Base-by-base conservation (phyloP, 1,284 basidiomycete species). In the Boletellus deceptivus region DNA sequence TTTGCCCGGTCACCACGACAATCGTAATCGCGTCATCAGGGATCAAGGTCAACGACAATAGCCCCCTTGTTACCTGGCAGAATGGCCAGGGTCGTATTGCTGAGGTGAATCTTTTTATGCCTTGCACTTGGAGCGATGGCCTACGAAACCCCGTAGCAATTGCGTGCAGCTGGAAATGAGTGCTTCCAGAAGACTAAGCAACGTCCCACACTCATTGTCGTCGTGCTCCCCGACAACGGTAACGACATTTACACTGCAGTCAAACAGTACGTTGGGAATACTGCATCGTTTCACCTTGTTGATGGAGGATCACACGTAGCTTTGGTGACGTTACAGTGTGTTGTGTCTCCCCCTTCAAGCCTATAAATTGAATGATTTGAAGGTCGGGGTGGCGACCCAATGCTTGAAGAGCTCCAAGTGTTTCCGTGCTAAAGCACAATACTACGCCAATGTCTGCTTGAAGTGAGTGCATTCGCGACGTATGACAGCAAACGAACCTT, bases 371-470 rank as follows among this genome's bases (percentile, higher is more conserved):
- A 51, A 48, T 37, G 6, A 37, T 48, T 36, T 9, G n/a, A 50
- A 87, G 82, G 73, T 74, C 52, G 86, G 87, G 29, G 80, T 89
- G 8, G 78, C 86, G 0, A 90, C 87, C 0, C 87, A 89, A 55
- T 90, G 88, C 63, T 57, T 91, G 61, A 87, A 85, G 64, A 72
- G 74, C 14, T 68, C 60, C 3, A 89, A 86, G 58, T 85, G 84
- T 60, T 75, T 69, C 52, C 68, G 75, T 7, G 87, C 83, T 0
- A 88, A 82, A 53, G 65, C 76, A 0, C 88, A 90, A 56, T 91
- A 90, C 61, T 91, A 75, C 52, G 85, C 88, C 0, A 91, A 91
- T 56, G 83, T 91, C 6, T 82, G 78, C 55, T 66, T 91, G n/a
- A 91, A 91, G 89, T 89, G 50, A 60, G 77, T 29, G 16, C 33